Evolutionary conservation across 305 asterid species (phyloP).

Genomic region (Rubia occidens): DNA sequence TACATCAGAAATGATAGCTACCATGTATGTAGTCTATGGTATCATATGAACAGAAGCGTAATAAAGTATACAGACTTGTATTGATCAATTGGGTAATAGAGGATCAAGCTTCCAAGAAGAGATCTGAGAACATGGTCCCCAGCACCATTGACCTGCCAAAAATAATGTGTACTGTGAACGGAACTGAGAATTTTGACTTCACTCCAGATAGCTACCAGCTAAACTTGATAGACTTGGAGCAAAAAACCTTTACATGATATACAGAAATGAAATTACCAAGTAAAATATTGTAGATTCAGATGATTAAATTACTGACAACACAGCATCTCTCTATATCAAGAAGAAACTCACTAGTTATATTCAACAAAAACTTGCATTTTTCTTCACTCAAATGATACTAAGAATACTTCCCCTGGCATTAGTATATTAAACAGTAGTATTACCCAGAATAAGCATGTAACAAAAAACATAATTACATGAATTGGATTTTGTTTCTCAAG

Average conservation of each 20-base stretch:
- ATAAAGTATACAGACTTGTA: conserved; percentile 46
- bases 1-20: conserved; percentile 11
- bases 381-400: not conserved
- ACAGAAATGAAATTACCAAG: not conserved
- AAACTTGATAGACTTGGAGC: conserved; percentile 1
- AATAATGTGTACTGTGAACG: not conserved
- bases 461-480: not conserved
- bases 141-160: conserved; percentile 93
- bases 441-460: not conserved
- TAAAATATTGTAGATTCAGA: not conserved
- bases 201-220: not conserved
- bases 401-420: not conserved
- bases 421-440: not conserved
- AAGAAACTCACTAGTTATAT: not conserved
- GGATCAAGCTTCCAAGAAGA: conserved; percentile 89
- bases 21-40: conserved; percentile 3
- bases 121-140: conserved; percentile 95
- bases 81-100: conserved; percentile 83
- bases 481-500: not conserved
- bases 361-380: not conserved
- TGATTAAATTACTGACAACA: not conserved
- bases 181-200: not conserved
- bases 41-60: not conserved
- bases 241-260: not conserved
- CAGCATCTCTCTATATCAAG: not conserved